Percentiles rank a stretch among this genome's conserved stretches.
phyloP scores from a whole-genome alignment of 2,329 filamentous ascomycete genomes.

The Colletotrichum cuscutae region DNA sequence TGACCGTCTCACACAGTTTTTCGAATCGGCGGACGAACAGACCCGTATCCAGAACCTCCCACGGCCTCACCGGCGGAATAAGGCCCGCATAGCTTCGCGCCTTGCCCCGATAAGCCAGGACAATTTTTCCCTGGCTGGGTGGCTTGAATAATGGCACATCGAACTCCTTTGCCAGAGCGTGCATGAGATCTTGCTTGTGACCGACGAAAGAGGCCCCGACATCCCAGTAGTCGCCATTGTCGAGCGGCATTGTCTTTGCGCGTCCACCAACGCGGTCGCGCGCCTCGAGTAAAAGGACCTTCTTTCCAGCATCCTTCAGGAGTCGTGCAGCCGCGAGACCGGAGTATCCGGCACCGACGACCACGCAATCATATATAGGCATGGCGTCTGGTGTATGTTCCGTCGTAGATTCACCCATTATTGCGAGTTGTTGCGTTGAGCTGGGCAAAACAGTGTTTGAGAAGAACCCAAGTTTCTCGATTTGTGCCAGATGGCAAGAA shows the following conservation, averaged over 20 bases:
- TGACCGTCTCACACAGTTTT: constrained; percentile 23
- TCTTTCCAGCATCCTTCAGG: constrained; percentile 25
- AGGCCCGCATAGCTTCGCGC: constrained; percentile 27
- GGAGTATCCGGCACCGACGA: constrained; percentile 33
- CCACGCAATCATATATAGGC: constrained; percentile 30
- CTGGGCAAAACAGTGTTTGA: neutral
- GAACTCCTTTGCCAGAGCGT: constrained; percentile 28
- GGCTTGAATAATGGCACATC: neutral
- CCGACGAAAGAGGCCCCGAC: constrained; percentile 38
- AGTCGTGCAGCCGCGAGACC: constrained; percentile 26
- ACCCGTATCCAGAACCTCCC: constrained; percentile 28
- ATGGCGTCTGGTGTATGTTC: neutral
- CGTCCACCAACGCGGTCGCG: constrained; percentile 34
- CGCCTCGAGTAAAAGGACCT: constrained; percentile 28
- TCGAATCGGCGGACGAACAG: constrained; percentile 25
- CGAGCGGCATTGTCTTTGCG: constrained; percentile 20
- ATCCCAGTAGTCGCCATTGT: constrained; percentile 35
- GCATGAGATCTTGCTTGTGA: constrained; percentile 35
- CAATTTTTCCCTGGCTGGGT: constrained; percentile 24
- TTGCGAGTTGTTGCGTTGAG: neutral
- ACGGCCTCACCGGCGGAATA: constrained; percentile 32
- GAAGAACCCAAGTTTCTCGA: neutral
- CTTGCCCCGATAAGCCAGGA: constrained; percentile 29
- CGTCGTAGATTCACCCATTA: neutral
- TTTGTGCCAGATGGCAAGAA: neutral